Evolutionary conservation across 495 filamentous ascomycete genomes (phyloP), one percentile per base, ranked within the genome.

Genomic region (Pseudevernia furfuracea): DNA sequence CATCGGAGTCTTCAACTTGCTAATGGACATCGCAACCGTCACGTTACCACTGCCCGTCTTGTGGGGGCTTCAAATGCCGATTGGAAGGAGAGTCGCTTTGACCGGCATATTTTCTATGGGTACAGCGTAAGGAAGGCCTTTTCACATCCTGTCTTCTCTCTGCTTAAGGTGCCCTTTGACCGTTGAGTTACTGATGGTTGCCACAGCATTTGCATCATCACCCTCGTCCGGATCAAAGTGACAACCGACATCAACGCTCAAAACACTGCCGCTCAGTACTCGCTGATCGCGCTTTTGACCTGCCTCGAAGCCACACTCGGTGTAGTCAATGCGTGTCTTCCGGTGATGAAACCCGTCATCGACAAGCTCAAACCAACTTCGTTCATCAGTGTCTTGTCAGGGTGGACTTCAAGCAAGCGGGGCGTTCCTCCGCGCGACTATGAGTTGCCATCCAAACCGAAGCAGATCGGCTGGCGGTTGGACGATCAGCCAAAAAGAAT

Each of bases 21-120:
- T 75, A 8, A 71, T 73, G 11, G 78, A 80, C 58, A 49, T 79
- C 43, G 39, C 71, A 60, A 74, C 77, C 37, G 71, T 77, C 32
- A 59, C 72, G 9, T 67, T 78, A 62, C 80, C 76, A 28, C 68
- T 83, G 69, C 80, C 74, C 25, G 69, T 77, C 49, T 67, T 79
- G 30, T 75, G 75, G 77, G 60, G 71, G 56, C 71, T 74, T 67
- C 74, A 75, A 65, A 69, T 76, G 70, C 71, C 73, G 63, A 53
- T 62, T 56, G 70, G 68, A 53, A 77, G 71, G 59, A 76, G 74
- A 48, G 15, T 73, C 6, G 66, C 58, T 23, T 44, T 76, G 25
- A 70, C 58, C 41, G 59, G 39, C 8, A 48, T 68, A 14, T 66
- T 70, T n/a, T 62, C 55, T 4, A 59, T 70, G 61, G 68, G 68